phyloP scores from a whole-genome alignment of 139 green algal species.

The Deuterostichococcus epilithicus region DNA sequence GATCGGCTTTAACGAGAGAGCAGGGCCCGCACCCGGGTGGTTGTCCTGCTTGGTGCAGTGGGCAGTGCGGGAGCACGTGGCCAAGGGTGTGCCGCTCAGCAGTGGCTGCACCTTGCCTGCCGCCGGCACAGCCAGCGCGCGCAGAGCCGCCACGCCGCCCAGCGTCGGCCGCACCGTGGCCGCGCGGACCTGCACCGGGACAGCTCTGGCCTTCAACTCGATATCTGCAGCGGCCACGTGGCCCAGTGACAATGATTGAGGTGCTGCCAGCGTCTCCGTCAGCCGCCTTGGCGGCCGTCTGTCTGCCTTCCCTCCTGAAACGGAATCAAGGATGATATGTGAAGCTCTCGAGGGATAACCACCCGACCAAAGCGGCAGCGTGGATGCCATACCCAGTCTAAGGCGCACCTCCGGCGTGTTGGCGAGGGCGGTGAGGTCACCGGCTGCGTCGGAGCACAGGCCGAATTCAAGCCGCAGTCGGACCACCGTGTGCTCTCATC shows the following conservation, averaged over 20 bases:
- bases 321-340: neutral
- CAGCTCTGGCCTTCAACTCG: neutral
- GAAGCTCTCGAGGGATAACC: neutral
- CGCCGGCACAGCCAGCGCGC: conserved; percentile 7
- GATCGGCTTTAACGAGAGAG: conserved; percentile 13
- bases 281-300: neutral
- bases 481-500: neutral
- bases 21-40: conserved; percentile 52
- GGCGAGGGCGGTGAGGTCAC: neutral
- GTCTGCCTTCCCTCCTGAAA: too few relatives aligned
- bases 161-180: conserved; percentile 48
- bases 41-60: conserved; percentile 50
- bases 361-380: too few relatives aligned
- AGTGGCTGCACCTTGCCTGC: conserved; percentile 26
- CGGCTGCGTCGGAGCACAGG: neutral
- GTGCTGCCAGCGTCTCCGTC: neutral
- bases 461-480: too few relatives aligned
- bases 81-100: conserved; percentile 19
- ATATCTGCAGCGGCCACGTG: neutral
- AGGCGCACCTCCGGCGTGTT: neutral
- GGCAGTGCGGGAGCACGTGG: conserved; percentile 37
- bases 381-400: neutral
- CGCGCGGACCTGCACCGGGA: conserved; percentile 42
- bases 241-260: neutral
- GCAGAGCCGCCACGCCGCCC: conserved; percentile 16